Percentiles rank a stretch among this genome's conserved stretches.
These are phyloP conservation scores for Fusarium begoniae DNA, from an alignment of 2,329 filamentous ascomycete genomes.

Conservation along the genomic window DNA sequence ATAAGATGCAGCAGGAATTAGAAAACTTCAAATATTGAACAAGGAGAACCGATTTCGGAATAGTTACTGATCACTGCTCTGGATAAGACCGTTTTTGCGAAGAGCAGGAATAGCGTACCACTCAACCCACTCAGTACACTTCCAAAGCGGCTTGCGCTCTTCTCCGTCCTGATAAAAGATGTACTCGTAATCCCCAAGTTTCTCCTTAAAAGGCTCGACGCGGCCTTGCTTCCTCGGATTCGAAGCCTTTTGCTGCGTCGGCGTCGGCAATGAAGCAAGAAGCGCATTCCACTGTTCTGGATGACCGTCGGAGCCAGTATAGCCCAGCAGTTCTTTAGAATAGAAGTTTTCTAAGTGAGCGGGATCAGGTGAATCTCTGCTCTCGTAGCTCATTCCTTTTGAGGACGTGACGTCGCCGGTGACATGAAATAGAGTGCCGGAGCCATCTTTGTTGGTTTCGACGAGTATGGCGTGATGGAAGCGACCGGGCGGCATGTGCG, in stretches of 20 bases:
- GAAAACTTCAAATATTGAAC: neutral
- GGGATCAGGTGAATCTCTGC: rapidly evolving
- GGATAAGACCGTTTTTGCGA: neutral
- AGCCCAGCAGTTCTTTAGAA: neutral
- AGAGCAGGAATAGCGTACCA: neutral
- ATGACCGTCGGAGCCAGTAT: rapidly evolving
- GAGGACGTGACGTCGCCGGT: neutral
- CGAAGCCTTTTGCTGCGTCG: neutral
- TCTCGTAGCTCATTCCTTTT: neutral
- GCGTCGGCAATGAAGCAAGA: neutral
- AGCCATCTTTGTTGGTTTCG: rapidly evolving
- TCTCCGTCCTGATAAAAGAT: neutral
- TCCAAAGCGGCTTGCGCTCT: neutral
- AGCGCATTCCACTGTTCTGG: neutral
- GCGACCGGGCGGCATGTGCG: neutral
- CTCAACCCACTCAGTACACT: neutral
- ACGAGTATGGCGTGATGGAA: neutral
- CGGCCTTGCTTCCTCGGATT: rapidly evolving
- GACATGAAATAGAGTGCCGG: neutral
- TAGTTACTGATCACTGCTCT: neutral
- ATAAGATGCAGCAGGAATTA: no score
- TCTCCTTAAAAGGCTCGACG: neutral
- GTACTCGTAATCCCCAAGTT: rapidly evolving
- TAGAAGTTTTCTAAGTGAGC: rapidly evolving
- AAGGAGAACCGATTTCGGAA: neutral